Evolutionary conservation across 2,329 filamentous ascomycete genomes (phyloP), one percentile per base, ranked within the genome.

Genomic region (Exophiala lecanii-corni): DNA sequence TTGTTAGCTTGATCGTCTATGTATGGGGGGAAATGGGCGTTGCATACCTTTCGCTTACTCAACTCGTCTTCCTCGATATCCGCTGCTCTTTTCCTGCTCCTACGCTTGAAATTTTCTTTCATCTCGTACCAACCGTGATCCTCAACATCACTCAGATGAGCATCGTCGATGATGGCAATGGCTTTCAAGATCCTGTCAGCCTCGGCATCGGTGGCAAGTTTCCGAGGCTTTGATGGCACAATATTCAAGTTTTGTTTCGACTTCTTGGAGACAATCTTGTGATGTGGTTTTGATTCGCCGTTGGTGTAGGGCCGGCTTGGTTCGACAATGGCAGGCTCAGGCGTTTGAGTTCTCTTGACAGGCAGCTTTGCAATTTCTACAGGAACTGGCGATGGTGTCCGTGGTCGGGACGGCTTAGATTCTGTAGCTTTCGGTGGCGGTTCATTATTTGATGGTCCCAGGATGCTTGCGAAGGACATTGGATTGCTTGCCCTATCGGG

Each of bases 381-480:
- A 19, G 45, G 52, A 2, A 57, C 54, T 5, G 55, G 49, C 2
- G 57, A 57, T 18, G 58, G 33, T 18, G 49, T 49, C 60, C 58
- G 39, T 52, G 55, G 37, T 45, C 26, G 42, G 35, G 53, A 9
- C 41, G 41, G 47, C 48, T 45, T 59, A 19, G 9, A 23, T 39
- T 52, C 50, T 2, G 34, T 15, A 23, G 53, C 38, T 33, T 51
- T 47, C 43, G 57, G 40, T 49, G 60, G 48, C 43, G 62, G 55
- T 17, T 56, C 54, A 36, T 56, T 51, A 43, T 51, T 55, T 10
- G 51, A 51, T 26, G 54, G 52, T 17, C 51, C 50, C 32, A 97
- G 81, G 47, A 97, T 94, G 62, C 89, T 96, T 54, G 88, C 92
- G 60, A 97, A 92, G 4, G 89, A 92, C 89, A 96, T 96, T 40